Conservation (phyloP, 1,139 yeast genomes). For the Taphrina communis region DNA sequence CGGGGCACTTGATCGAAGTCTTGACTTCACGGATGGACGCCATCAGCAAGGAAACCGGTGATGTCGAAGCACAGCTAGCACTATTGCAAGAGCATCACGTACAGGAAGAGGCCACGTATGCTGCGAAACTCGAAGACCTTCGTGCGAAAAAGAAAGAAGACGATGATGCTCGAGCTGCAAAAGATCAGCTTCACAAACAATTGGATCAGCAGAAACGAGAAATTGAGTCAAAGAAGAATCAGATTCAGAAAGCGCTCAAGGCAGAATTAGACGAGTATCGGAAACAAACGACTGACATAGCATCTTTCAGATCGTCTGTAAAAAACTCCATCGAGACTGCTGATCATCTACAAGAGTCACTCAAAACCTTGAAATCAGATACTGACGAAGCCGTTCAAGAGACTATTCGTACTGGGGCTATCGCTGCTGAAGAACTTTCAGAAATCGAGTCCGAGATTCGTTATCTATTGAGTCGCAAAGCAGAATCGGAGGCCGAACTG, state of each 20-base stretch:
- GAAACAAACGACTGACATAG: conserved; percentile 29
- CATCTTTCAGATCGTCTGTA: conserved; percentile 14
- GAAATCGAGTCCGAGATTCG: conserved; percentile 39
- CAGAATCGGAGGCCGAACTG: conserved; percentile 32
- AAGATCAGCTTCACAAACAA: conserved; percentile 59
- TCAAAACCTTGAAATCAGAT: conserved; percentile 7
- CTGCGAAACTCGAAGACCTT: conserved; percentile 56
- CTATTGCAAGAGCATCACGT: conserved; percentile 55
- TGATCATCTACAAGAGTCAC: conserved; percentile 10
- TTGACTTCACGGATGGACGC: conserved; percentile 60
- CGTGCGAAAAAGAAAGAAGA: conserved; percentile 58
- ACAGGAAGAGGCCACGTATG: conserved; percentile 54
- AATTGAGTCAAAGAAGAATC: conserved; percentile 52
- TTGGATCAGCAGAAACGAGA: conserved; percentile 57
- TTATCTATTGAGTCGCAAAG: conserved; percentile 31
- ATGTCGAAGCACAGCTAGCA: conserved; percentile 54
- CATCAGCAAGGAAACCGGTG: conserved; percentile 56
- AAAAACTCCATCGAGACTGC: conserved; percentile 16
- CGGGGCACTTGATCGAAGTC: conserved; percentile 57
- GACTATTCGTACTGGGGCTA: conserved; percentile 12
- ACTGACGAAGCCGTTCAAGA: conserved; percentile 24
- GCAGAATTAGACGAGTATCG: conserved; percentile 47
- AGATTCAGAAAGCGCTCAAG: conserved; percentile 49
- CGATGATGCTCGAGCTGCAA: conserved; percentile 58
- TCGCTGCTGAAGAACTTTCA: conserved; percentile 34